Conservation (phyloP, 2,329 filamentous ascomycete species). For the Uncinocarpus reesii region DNA sequence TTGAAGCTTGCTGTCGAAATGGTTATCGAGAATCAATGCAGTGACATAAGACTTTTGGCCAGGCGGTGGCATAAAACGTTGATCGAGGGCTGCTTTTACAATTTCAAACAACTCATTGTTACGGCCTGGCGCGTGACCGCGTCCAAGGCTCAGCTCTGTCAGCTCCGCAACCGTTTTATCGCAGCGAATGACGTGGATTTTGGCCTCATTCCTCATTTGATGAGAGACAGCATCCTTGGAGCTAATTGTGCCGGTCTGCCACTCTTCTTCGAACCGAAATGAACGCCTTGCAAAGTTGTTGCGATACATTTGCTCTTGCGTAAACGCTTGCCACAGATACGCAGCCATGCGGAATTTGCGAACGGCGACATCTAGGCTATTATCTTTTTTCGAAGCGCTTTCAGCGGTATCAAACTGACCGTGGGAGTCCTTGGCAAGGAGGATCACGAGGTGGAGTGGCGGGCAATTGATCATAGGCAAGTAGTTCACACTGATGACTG, state of each 20-base stretch:
- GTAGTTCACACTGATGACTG: slow-evolving; percentile 76
- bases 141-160: slow-evolving; percentile 60
- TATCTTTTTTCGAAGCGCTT: slow-evolving; percentile 66
- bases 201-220: slow-evolving; percentile 79
- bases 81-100: slow-evolving; percentile 64
- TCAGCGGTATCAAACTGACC: slow-evolving; percentile 73
- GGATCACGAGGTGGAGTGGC: slow-evolving; percentile 77
- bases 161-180: slow-evolving; percentile 80
- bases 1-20: slow-evolving; percentile 67
- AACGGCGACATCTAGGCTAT: slow-evolving; percentile 67
- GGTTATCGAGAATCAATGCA: slow-evolving; percentile 72
- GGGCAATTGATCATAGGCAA: slow-evolving; percentile 67
- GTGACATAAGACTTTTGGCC: slow-evolving; percentile 85
- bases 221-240: slow-evolving; percentile 60
- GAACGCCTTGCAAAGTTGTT: slow-evolving; percentile 75
- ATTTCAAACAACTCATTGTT: slow-evolving; percentile 67
- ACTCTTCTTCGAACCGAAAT: slow-evolving; percentile 91
- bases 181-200: slow-evolving; percentile 72
- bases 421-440: slow-evolving; percentile 79
- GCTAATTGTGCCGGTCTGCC: slow-evolving; percentile 73
- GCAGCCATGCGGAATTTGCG: slow-evolving; percentile 90
- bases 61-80: slow-evolving; percentile 61
- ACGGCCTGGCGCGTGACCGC: slow-evolving; percentile 30
- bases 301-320: slow-evolving; percentile 88
- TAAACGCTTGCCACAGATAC: slow-evolving; percentile 95